Evolutionary conservation across 345 rosid species (phyloP), one percentile per base, ranked within the genome.

Genomic region (Arabidopsis arenosa): DNA sequence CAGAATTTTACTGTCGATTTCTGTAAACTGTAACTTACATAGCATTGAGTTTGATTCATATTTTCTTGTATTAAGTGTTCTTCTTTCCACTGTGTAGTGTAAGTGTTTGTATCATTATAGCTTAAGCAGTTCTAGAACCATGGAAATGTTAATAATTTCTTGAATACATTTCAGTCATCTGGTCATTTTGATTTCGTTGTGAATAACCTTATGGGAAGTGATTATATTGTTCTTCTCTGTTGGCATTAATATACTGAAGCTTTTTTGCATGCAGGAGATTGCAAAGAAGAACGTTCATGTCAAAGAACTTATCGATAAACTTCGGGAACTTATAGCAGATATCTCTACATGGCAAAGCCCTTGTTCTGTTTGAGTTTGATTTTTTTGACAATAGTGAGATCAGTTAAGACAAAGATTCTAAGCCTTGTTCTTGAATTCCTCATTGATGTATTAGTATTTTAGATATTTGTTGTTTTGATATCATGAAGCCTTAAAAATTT

Each of bases 261-360:
- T 63, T 44, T 64, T 9, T 26, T 57, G 33, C 45, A 41, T 80
- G 70, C 73, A 95, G 99, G 97, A 88, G 77, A 86, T 96, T 81
- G 91, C 80, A 18, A 80, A 83, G 79, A 96, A 93, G 90, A 96
- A 96, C 71, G 76, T 61, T 21, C 69, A 81, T 70, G 70, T 95
- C 60, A 93, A 93, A 83, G 85, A 82, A 71, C 93, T 93, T 58
- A 89, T 90, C n/a, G 93, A 90, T 82, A 91, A 89, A 68, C 70
- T 88, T 56, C 87, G 94, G 41, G 86, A 87, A 47, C 93, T 95
- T 60, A 87, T 93, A 3, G 77, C 82, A 0, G 97, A 93, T 80
- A 81, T 90, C 72, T 85, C 97, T 4, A 93, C 96, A 14, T 95
- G 97, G 97, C 97, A 95, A 83, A 88, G 93, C 84, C 97, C 99